Evolutionary conservation across 2,329 filamentous ascomycete species (phyloP).

Genomic region (Coniochaeta sp.): DNA sequence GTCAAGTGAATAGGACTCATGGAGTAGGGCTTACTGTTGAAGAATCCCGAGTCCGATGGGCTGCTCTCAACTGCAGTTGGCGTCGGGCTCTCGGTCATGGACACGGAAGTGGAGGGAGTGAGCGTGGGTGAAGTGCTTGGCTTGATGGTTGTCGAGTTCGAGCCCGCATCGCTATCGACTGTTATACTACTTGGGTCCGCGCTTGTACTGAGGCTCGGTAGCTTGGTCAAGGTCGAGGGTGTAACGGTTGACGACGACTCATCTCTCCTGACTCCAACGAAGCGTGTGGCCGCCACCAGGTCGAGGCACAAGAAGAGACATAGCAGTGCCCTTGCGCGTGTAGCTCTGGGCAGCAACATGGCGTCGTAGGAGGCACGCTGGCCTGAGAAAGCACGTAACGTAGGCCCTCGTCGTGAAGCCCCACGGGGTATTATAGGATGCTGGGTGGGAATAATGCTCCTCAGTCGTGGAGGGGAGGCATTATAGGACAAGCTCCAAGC

Average conservation of each 20-base stretch:
- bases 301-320: constrained; percentile 11
- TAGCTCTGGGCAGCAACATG: constrained; percentile 7
- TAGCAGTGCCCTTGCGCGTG: constrained; percentile 8
- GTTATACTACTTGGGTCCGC: constrained; percentile 4
- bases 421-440: background rate
- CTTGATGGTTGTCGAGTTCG: constrained; percentile 6
- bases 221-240: background rate
- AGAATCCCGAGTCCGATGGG: constrained; percentile 13
- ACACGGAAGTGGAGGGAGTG: background rate
- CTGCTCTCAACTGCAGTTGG: constrained; percentile 5
- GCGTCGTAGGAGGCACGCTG: background rate
- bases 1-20: background rate
- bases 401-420: background rate
- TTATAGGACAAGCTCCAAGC: background rate
- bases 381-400: background rate
- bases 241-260: constrained; percentile 6
- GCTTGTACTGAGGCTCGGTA: constrained; percentile 5
- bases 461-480: background rate
- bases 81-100: background rate
- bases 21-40: constrained; percentile 18
- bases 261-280: constrained; percentile 7
- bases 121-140: background rate
- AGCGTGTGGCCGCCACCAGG: constrained; percentile 4
- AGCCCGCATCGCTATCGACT: background rate
- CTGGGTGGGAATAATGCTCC: background rate